These are phyloP conservation scores for Colletotrichum sp. DNA, from an alignment of 2,329 filamentous ascomycete genomes.

Conservation along the genomic window DNA sequence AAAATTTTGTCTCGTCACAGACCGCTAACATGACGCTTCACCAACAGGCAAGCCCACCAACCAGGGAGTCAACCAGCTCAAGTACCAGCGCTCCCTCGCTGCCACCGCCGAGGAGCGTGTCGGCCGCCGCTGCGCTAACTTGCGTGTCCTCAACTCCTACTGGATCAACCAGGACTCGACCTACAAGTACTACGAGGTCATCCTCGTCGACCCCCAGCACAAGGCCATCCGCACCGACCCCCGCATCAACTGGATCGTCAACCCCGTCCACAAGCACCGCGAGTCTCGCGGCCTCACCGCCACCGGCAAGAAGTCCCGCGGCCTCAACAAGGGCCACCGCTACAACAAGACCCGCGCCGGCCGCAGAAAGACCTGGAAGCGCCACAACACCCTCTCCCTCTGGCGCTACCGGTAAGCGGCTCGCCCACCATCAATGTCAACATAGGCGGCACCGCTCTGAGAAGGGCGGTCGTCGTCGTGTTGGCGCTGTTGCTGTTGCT, in stretches of 20 bases:
- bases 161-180: conserved; percentile 99
- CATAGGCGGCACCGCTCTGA: background rate
- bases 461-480: background rate
- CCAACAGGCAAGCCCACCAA: conserved; percentile 97
- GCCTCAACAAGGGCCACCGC: conserved; percentile 98
- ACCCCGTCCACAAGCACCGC: conserved; percentile 99
- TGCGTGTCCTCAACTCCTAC: conserved; percentile 99
- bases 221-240: conserved; percentile 99
- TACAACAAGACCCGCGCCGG: conserved; percentile 99
- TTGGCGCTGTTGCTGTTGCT: background rate
- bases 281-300: conserved; percentile 96
- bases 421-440: background rate
- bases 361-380: conserved; percentile 99
- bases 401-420: conserved; percentile 89
- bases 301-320: conserved; percentile 99
- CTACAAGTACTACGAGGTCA: conserved; percentile 99
- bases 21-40: conserved; percentile 24
- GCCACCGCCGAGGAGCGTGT: conserved; percentile 99
- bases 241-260: conserved; percentile 99
- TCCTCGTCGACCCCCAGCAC: conserved; percentile 99
- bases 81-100: conserved; percentile 99
- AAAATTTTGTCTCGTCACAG: background rate
- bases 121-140: conserved; percentile 97
- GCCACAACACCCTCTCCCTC: conserved; percentile 98
- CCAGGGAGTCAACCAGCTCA: conserved; percentile 99